Conservation (phyloP, 495 filamentous ascomycete species). For the Penicillium robsamsonii region DNA sequence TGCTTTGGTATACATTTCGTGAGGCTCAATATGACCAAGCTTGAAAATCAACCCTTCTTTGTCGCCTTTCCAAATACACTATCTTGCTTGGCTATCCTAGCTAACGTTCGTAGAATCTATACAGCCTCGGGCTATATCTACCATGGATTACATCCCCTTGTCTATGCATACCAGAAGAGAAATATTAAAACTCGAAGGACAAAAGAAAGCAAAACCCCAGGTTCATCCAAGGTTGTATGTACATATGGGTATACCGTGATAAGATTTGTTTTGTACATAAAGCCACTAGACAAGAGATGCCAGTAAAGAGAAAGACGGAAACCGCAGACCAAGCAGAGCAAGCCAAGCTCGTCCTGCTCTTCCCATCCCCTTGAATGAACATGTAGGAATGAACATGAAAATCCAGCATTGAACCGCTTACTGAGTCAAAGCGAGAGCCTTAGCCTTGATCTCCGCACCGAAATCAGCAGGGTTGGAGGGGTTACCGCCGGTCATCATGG, state of each 20-base stretch:
- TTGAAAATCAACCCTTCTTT: neutral
- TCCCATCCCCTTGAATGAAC: neutral
- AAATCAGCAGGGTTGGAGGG: constrained; percentile 28
- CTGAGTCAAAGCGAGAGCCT: constrained; percentile 18
- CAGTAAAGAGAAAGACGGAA: neutral
- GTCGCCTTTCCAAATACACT: neutral
- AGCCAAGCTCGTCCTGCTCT: neutral
- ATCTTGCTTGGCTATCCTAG: neutral
- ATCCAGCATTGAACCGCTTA: neutral
- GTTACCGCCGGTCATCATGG: constrained; percentile 22
- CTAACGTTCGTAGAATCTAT: neutral
- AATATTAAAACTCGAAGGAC: neutral
- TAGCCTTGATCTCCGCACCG: constrained; percentile 27
- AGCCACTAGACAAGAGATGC: neutral
- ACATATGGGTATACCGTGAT: neutral
- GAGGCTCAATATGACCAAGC: neutral
- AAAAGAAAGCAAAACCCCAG: neutral
- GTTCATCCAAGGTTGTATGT: neutral
- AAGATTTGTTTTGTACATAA: neutral
- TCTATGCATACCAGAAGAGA: neutral
- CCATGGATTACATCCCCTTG: neutral
- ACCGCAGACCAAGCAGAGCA: neutral
- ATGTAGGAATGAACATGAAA: neutral
- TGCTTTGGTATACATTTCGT: too few relatives aligned
- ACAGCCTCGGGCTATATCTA: neutral